phyloP scores from a whole-genome alignment of 257 asterid species.

The Thymus quinquecostatus region DNA sequence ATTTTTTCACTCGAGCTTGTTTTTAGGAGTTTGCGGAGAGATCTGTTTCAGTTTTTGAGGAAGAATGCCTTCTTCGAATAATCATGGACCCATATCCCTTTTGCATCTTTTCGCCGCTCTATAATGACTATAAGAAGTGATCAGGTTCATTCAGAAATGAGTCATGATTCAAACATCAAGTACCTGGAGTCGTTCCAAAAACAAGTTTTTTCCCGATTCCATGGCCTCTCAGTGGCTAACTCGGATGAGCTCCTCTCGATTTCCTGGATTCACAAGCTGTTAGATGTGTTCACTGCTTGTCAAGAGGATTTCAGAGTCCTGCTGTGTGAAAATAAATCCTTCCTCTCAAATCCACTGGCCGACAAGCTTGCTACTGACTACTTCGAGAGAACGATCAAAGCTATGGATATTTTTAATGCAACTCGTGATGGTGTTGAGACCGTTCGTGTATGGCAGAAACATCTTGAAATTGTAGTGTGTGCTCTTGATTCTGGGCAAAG shows the following conservation, averaged over 20 bases:
- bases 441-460: slow-evolving; percentile 78
- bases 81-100: slow-evolving; percentile 60
- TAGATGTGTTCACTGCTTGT: slow-evolving; percentile 61
- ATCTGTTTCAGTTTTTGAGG: slow-evolving; percentile 31
- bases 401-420: slow-evolving; percentile 87
- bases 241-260: slow-evolving; percentile 73
- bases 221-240: slow-evolving; percentile 53
- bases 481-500: slow-evolving; percentile 59
- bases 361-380: slow-evolving; percentile 65
- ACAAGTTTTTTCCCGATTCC: slow-evolving; percentile 55
- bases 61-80: slow-evolving; percentile 73
- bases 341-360: slow-evolving; percentile 54
- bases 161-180: slow-evolving; percentile 45
- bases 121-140: slow-evolving; percentile 59
- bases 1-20: slow-evolving; percentile 7
- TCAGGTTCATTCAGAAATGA: slow-evolving; percentile 64
- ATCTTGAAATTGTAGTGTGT: slow-evolving; percentile 65
- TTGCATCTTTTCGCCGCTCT: slow-evolving; percentile 84
- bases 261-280: slow-evolving; percentile 75
- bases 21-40: slow-evolving; percentile 37
- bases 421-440: slow-evolving; percentile 87
- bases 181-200: slow-evolving; percentile 62
- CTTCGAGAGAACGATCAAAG: slow-evolving; percentile 77
- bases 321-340: slow-evolving; percentile 45
- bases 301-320: slow-evolving; percentile 64